Evolutionary conservation across 73 alveolate genomes (phyloP).

Genomic region (Paramecium biaurelia): DNA sequence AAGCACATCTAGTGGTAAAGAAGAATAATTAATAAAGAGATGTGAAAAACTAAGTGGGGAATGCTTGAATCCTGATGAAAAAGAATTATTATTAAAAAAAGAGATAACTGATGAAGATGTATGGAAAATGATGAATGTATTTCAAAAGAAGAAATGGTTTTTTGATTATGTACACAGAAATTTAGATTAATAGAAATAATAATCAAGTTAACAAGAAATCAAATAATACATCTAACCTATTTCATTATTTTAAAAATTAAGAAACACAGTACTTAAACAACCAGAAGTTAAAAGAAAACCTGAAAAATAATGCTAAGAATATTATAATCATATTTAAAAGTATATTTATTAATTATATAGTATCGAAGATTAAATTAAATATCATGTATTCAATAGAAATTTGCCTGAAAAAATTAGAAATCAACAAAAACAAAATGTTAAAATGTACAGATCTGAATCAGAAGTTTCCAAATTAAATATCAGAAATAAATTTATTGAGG

Average conservation of each 20-base stretch:
- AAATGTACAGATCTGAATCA: conserved; percentile 26
- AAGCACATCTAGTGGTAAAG: background rate
- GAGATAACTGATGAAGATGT: conserved; percentile 8
- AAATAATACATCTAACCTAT: background rate
- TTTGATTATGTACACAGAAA: conserved; percentile 16
- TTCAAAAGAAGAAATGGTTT: conserved; percentile 42
- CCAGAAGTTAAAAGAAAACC: background rate
- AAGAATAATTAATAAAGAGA: background rate
- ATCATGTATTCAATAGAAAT: background rate
- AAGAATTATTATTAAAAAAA: background rate
- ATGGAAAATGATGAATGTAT: conserved; percentile 11
- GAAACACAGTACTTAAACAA: background rate
- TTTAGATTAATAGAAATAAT: background rate
- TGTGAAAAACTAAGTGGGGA: conserved; percentile 9
- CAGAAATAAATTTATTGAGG: background rate
- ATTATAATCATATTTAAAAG: conserved; percentile 36
- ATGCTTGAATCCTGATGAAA: background rate
- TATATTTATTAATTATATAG: conserved; percentile 6
- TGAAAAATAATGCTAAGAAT: conserved; percentile 6
- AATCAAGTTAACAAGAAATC: background rate
- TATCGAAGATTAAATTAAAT: conserved; percentile 15
- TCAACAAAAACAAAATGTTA: background rate
- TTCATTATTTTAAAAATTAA: background rate
- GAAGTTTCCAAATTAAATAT: background rate
- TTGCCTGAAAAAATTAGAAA: conserved; percentile 2